Percentiles rank a stretch among this genome's conserved stretches.
Evolutionary conservation across 495 filamentous ascomycete genomes (phyloP).

Genomic region (Trichoderma orchidacearum): DNA sequence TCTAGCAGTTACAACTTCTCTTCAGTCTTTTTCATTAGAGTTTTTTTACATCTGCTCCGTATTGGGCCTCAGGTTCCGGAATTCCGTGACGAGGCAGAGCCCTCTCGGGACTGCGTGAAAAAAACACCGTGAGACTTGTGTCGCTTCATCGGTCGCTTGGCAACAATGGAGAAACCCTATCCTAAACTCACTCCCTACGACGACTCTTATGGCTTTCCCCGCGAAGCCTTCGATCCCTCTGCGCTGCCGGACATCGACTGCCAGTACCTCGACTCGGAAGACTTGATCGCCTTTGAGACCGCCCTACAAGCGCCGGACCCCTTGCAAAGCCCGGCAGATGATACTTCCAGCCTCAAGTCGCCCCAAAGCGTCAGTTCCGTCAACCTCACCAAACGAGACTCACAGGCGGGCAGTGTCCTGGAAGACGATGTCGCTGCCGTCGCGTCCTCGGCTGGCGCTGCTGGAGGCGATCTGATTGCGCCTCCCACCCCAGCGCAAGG

Average conservation of each 20-base stretch:
- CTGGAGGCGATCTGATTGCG: conserved; percentile 6
- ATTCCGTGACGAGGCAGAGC: no score
- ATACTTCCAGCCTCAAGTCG: conserved; percentile 12
- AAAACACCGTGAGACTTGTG: not conserved
- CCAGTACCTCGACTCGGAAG: conserved; percentile 47
- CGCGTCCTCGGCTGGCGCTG: conserved; percentile 7
- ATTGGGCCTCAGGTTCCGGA: no score
- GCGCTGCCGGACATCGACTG: conserved; percentile 48
- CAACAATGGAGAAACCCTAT: not conserved
- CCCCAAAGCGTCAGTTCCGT: conserved; percentile 8
- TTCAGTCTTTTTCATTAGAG: no score
- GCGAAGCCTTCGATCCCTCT: conserved; percentile 30
- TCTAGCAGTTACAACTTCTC: not conserved
- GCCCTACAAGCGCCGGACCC: conserved; percentile 43
- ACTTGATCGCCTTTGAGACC: conserved; percentile 43
- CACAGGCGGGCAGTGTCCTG: not conserved
- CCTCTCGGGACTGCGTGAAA: not conserved
- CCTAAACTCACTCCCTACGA: not conserved
- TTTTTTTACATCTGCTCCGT: no score
- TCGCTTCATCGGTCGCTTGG: not conserved
- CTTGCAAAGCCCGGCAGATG: conserved; percentile 22
- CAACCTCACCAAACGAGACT: conserved; percentile 7
- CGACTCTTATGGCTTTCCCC: conserved; percentile 27
- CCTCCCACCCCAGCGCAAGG: not conserved
- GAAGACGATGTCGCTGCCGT: conserved; percentile 11